These are phyloP conservation scores for Rhizopogon salebrosus DNA, from an alignment of 768 basidiomycete genomes.

Conservation along the genomic window DNA sequence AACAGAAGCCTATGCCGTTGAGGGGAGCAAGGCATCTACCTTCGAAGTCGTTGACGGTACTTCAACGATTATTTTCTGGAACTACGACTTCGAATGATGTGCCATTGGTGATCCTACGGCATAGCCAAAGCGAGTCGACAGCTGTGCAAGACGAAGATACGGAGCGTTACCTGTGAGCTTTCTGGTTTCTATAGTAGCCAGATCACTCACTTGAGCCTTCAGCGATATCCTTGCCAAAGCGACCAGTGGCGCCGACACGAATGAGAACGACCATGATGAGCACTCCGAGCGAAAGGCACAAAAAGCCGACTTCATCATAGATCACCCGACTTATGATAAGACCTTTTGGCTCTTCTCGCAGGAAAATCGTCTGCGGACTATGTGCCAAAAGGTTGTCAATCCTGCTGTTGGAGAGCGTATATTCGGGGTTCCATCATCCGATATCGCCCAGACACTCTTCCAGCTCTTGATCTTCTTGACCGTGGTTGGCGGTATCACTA, in stretches of 20 bases:
- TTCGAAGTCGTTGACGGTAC: slow-evolving; percentile 50
- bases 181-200: background rate
- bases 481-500: slow-evolving; percentile 76
- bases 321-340: slow-evolving; percentile 86
- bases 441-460: slow-evolving; percentile 63
- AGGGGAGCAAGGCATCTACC: slow-evolving; percentile 46
- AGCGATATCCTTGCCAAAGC: slow-evolving; percentile 69
- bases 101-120: slow-evolving; percentile 52
- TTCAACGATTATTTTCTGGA: slow-evolving; percentile 67
- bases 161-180: slow-evolving; percentile 68
- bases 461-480: slow-evolving; percentile 68
- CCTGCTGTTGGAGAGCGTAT: slow-evolving; percentile 86
- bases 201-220: slow-evolving; percentile 4
- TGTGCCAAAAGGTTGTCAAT: slow-evolving; percentile 79
- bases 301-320: slow-evolving; percentile 82
- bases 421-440: slow-evolving; percentile 68
- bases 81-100: slow-evolving; percentile 46
- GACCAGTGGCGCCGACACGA: slow-evolving; percentile 42
- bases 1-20: slow-evolving; percentile 12
- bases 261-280: slow-evolving; percentile 57
- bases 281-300: slow-evolving; percentile 66
- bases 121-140: slow-evolving; percentile 26
- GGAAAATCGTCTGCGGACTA: slow-evolving; percentile 60
- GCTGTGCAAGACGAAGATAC: slow-evolving; percentile 44
- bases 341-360: slow-evolving; percentile 89